These are phyloP conservation scores for Geranomyces michiganensis DNA, from an alignment of 192 early-diverging fungal species.

Conservation along the genomic window DNA sequence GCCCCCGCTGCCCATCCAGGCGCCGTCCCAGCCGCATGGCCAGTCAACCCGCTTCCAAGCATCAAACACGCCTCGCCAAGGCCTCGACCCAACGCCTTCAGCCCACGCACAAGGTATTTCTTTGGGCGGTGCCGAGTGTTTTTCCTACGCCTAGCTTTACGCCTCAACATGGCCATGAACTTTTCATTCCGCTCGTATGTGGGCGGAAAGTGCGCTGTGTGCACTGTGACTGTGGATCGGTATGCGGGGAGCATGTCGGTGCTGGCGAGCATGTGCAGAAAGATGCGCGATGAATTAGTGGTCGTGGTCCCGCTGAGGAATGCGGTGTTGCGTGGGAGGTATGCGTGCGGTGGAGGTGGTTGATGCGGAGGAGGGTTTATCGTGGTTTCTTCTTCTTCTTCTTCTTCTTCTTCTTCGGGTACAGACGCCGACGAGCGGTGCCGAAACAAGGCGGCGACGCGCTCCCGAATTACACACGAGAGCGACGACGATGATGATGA, in stretches of 20 bases:
- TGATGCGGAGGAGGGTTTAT: too few relatives aligned
- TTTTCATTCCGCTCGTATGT: not conserved
- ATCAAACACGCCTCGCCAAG: not conserved
- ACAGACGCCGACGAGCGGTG: too few relatives aligned
- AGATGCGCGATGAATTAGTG: conserved; percentile 14
- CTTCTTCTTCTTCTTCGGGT: too few relatives aligned
- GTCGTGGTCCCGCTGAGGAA: too few relatives aligned
- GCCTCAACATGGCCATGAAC: not conserved
- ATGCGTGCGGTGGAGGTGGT: not conserved
- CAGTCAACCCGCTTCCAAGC: not conserved
- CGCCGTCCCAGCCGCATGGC: not conserved
- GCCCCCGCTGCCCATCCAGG: not conserved
- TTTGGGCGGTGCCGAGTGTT: not conserved
- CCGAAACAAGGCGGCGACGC: too few relatives aligned
- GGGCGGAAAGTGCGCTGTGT: not conserved
- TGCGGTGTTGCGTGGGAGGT: not conserved
- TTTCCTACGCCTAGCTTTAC: not conserved
- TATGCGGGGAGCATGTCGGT: conserved; percentile 6
- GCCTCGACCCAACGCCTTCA: not conserved
- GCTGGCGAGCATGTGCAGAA: not conserved
- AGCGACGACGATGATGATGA: too few relatives aligned
- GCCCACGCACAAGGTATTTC: not conserved
- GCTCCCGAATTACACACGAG: too few relatives aligned
- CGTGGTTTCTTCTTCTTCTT: too few relatives aligned
- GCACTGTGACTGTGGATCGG: conserved; percentile 10